Evolutionary conservation across 495 filamentous ascomycete genomes (phyloP).

Genomic region (Barbatosphaeria neglecta): DNA sequence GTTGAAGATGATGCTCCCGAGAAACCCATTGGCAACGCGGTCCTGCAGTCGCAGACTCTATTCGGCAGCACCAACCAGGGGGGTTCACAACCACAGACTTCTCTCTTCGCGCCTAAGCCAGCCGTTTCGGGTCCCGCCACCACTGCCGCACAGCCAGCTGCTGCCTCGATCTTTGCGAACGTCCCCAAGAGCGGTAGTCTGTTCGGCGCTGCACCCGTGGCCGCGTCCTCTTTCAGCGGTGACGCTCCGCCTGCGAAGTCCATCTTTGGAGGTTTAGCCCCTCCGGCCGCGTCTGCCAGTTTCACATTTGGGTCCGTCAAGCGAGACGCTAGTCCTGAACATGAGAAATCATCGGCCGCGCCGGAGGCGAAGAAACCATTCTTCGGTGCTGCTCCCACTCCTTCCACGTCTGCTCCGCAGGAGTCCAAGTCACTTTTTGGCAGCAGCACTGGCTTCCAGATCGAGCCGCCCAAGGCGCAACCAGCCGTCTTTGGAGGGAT

Average conservation of each 20-base stretch:
- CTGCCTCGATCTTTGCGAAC: slow-evolving; percentile 15
- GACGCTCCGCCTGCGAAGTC: not conserved
- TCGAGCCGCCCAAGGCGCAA: slow-evolving; percentile 14
- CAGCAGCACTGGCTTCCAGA: slow-evolving; percentile 10
- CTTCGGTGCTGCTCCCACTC: slow-evolving; percentile 9
- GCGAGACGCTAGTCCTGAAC: not conserved
- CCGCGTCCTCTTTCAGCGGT: not conserved
- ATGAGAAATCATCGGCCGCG: not conserved
- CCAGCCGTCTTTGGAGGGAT: slow-evolving; percentile 9
- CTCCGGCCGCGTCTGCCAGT: not conserved
- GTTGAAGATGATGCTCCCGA: slow-evolving; percentile 7
- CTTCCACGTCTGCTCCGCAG: slow-evolving; percentile 20
- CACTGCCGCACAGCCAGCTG: slow-evolving; percentile 4
- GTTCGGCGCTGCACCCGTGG: not conserved
- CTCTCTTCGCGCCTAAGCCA: slow-evolving; percentile 6
- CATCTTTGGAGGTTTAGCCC: not conserved
- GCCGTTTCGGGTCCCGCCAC: slow-evolving; percentile 6
- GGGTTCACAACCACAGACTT: not conserved
- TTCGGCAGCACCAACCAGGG: not conserved
- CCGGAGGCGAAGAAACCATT: not conserved
- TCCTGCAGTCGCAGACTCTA: slow-evolving; percentile 2
- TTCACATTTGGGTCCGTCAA: not conserved
- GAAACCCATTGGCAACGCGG: slow-evolving; percentile 5
- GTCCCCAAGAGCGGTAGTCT: not conserved
- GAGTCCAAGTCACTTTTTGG: slow-evolving; percentile 35